A percentile compares a stretch with the other conserved stretches of the same genome.
Evolutionary conservation across 164 flowering plant species (phyloP).

Genomic region (Umbellularia californica): DNA sequence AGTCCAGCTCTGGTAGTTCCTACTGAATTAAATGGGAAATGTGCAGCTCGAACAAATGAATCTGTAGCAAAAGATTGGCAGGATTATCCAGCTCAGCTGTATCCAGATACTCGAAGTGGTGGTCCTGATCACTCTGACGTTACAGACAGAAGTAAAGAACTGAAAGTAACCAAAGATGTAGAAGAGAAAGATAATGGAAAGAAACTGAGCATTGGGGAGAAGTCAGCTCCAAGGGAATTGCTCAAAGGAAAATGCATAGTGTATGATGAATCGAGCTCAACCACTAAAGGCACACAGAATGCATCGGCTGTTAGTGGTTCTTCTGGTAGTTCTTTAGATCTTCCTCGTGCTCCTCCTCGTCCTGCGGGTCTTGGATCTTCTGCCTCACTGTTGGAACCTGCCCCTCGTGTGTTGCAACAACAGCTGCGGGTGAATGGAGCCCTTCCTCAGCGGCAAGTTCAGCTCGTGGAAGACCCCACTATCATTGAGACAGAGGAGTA

Average conservation of each 20-base stretch:
- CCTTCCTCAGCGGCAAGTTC: slow-evolving; percentile 45
- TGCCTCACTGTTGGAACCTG: slow-evolving; percentile 77
- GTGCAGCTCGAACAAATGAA: slow-evolving; percentile 13
- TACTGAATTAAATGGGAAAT: slow-evolving; percentile 11
- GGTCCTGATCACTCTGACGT: slow-evolving; percentile 3
- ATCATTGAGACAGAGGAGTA: slow-evolving; percentile 79
- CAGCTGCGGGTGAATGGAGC: slow-evolving; percentile 76
- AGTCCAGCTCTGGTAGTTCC: background rate
- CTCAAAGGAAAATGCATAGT: slow-evolving; percentile 3
- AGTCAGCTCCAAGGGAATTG: background rate
- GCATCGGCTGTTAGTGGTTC: slow-evolving; percentile 14
- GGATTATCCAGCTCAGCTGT: slow-evolving; percentile 7
- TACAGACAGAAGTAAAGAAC: slow-evolving; percentile 11
- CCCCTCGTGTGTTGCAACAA: slow-evolving; percentile 62
- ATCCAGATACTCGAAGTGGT: slow-evolving; percentile 16
- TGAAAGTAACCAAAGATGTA: slow-evolving; percentile 14
- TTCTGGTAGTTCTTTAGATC: slow-evolving; percentile 24
- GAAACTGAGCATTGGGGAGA: background rate
- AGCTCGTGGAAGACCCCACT: slow-evolving; percentile 53
- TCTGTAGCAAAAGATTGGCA: background rate
- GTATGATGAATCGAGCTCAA: slow-evolving; percentile 3
- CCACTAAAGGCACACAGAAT: slow-evolving; percentile 13
- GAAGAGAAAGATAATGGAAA: slow-evolving; percentile 12
- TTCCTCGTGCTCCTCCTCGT: slow-evolving; percentile 45
- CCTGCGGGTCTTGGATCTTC: slow-evolving; percentile 98